Evolutionary conservation across 2,329 filamentous ascomycete genomes (phyloP), one percentile per base, ranked within the genome.

Genomic region (Calonectria naviculata): DNA sequence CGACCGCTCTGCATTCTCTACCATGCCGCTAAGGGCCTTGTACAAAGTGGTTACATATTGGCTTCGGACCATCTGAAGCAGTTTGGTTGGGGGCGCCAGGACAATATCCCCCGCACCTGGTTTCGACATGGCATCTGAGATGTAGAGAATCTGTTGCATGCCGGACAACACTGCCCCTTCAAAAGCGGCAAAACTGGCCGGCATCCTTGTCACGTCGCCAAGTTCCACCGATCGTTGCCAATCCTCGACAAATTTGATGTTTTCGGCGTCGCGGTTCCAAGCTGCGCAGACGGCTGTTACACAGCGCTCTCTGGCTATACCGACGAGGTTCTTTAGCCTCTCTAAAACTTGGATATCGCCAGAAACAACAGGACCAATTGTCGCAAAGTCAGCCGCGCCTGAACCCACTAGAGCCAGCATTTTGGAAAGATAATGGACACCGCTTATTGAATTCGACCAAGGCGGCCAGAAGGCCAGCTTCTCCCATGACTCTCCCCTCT

Each of bases 401-500:
- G 93, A 93, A n/a, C 96, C 95, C 5, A 99, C 91, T 4, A 98
- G 86, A 0, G 92, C 88, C 26, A 98, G 86, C 80, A 97, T 93
- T 80, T 93, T 95, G 62, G 93, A 92, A 6, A 99, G 88, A 79
- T 97, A 98, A 81, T 97, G 91, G 2, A 96, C 94, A n/a, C 94
- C 96, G 70, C 95, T 97, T 28, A 98, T 86, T 0, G 95, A 95
- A 80, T 98, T 98, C 2, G 95, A 94, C 84, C 94, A 93, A 0
- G 96, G 97, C 5, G 96, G 95, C 95, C 96, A 98, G 83, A 98
- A 99, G 0, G 95, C 96, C 82, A 97, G 91, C 84, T 96, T 93
- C 80, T 98, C 97, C 95, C 95, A 98, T 0, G 92, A 86, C 77
- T 98, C 95, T 7, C 95, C 96, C 52, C 90, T 90, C 76, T 89